These are phyloP conservation scores for Rhizoclosmatium globosum DNA, from an alignment of 192 early-diverging fungal species.

Conservation along the genomic window DNA sequence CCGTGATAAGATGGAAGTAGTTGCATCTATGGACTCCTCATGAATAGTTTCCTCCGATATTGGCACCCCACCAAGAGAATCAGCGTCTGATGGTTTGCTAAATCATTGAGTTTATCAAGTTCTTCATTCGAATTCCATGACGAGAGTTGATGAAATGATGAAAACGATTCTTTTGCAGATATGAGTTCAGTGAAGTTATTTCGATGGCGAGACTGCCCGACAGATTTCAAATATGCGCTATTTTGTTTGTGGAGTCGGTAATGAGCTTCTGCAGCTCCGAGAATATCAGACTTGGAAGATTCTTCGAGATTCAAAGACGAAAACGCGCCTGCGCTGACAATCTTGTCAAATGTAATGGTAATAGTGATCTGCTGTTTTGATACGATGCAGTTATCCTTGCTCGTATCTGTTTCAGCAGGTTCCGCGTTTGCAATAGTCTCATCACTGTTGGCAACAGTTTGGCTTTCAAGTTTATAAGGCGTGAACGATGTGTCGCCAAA, in stretches of 20 bases:
- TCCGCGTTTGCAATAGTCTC: too few relatives aligned
- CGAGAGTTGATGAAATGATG: not conserved
- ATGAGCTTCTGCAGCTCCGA: not conserved
- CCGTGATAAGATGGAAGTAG: not conserved
- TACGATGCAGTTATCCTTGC: too few relatives aligned
- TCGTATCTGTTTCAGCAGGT: too few relatives aligned
- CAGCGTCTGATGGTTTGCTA: too few relatives aligned
- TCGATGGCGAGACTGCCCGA: too few relatives aligned
- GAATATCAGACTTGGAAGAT: not conserved
- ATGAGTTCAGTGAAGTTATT: not conserved
- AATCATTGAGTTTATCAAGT: too few relatives aligned
- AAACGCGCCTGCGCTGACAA: not conserved
- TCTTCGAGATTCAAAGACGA: not conserved
- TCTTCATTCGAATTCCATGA: too few relatives aligned
- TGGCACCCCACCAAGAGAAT: not conserved
- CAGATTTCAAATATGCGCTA: not conserved
- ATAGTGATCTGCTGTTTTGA: too few relatives aligned
- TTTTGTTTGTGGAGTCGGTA: not conserved
- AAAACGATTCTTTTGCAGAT: slow-evolving; percentile 3
- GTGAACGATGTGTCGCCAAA: too few relatives aligned
- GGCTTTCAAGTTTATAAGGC: too few relatives aligned
- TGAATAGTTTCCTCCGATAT: not conserved
- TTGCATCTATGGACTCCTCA: not conserved
- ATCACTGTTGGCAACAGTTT: too few relatives aligned
- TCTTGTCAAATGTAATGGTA: not conserved